These are phyloP conservation scores for Sechiopsis laciniata DNA, from an alignment of 306 rosid genomes.

Conservation along the genomic window DNA sequence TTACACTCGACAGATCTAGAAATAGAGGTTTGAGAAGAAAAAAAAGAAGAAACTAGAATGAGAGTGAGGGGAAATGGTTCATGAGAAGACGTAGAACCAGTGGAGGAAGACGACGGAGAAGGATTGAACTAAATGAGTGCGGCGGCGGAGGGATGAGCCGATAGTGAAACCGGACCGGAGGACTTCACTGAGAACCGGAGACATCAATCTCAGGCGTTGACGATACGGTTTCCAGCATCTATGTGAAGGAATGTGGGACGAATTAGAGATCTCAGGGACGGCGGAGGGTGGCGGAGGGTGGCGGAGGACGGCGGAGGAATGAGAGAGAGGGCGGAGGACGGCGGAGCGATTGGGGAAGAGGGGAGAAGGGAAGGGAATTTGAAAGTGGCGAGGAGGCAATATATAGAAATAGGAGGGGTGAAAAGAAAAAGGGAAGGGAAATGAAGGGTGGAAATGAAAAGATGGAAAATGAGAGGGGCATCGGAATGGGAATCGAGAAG, in stretches of 20 bases:
- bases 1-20: slow-evolving; percentile 16
- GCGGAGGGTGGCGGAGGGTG: too few species aligned
- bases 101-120: slow-evolving; percentile 61
- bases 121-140: slow-evolving; percentile 60
- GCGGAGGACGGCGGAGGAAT: background rate
- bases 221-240: slow-evolving; percentile 29
- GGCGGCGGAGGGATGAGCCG: slow-evolving; percentile 51
- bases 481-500: slow-evolving; percentile 40
- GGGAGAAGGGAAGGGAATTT: slow-evolving; percentile 32
- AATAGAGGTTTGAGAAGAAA: background rate
- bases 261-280: background rate
- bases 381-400: slow-evolving; percentile 25
- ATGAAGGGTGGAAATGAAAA: slow-evolving; percentile 23
- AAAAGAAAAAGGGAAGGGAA: background rate
- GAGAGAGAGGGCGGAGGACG: background rate
- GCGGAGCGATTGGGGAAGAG: background rate
- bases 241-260: background rate
- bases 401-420: slow-evolving; percentile 39
- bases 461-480: slow-evolving; percentile 1
- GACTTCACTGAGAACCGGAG: slow-evolving; percentile 72
- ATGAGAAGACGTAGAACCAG: slow-evolving; percentile 67
- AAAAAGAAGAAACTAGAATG: background rate
- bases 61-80: slow-evolving; percentile 13
- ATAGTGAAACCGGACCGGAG: slow-evolving; percentile 62
- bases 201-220: slow-evolving; percentile 52